Conservation (phyloP, 176 grass and related monocot genomes). For the Oryza rufipogon region DNA sequence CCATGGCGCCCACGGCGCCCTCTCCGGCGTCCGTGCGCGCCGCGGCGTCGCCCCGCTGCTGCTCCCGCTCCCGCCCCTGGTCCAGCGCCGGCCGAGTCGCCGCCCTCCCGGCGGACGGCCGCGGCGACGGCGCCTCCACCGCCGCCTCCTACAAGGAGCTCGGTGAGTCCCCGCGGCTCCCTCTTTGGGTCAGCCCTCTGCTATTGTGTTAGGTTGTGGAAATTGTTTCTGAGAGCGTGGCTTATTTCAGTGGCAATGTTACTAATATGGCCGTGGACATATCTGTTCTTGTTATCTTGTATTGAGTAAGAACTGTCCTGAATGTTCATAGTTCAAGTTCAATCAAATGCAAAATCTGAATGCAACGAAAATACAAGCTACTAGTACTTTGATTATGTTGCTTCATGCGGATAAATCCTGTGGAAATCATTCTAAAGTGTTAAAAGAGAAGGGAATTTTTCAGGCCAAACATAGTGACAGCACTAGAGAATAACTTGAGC, state of each 20-base stretch:
- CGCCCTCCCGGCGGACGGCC: conserved; percentile 43
- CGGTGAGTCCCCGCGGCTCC: conserved; percentile 26
- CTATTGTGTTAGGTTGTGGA: too few relatives aligned
- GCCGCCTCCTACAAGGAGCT: conserved; percentile 49
- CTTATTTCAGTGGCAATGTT: not conserved
- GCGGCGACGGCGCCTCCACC: conserved; percentile 18
- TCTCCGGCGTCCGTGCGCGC: not conserved
- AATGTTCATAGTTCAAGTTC: too few relatives aligned
- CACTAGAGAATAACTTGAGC: not conserved
- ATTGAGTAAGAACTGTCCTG: not conserved
- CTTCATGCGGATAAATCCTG: not conserved
- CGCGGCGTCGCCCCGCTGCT: not conserved
- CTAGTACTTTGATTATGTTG: not conserved
- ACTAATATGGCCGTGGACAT: not conserved
- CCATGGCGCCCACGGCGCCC: conserved; percentile 15
- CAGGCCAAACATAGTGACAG: not conserved
- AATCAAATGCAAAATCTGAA: too few relatives aligned
- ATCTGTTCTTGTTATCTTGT: not conserved
- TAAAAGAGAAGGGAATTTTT: not conserved
- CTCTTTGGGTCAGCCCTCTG: not conserved
- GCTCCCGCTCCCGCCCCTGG: too few relatives aligned
- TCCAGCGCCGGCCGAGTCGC: conserved; percentile 22
- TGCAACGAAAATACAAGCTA: not conserved
- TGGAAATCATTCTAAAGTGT: not conserved
- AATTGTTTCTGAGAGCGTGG: not conserved